A percentile compares a stretch with the other conserved stretches of the same genome.
Conservation (phyloP, 2,329 filamentous ascomycete species). For the Aspergillus sojae region DNA sequence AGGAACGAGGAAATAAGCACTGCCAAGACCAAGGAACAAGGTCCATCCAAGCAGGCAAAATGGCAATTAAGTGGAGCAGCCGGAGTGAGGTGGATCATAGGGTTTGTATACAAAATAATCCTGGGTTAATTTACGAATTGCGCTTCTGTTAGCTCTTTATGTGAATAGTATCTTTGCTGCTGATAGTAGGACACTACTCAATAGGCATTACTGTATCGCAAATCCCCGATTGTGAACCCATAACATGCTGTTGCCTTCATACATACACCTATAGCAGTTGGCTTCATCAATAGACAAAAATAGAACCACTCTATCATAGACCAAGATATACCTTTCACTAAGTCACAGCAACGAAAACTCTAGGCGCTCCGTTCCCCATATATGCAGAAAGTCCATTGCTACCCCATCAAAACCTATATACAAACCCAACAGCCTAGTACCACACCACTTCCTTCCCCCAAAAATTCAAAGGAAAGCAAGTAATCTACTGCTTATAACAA, state of each 20-base stretch:
- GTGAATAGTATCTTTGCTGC: too few species aligned
- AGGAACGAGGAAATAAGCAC: neutral
- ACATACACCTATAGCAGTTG: neutral
- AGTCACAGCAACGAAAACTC: too few species aligned
- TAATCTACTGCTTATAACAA: constrained; percentile 6
- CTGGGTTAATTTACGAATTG: neutral
- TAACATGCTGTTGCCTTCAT: neutral
- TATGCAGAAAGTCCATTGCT: too few species aligned
- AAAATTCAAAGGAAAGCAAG: neutral
- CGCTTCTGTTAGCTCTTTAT: neutral
- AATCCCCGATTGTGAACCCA: neutral
- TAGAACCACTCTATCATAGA: too few species aligned
- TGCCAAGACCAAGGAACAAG: neutral
- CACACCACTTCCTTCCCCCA: neutral
- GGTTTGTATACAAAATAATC: neutral
- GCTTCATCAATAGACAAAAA: neutral
- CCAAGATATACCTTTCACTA: too few species aligned
- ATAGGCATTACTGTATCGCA: too few species aligned
- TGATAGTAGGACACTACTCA: too few species aligned
- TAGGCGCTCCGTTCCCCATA: too few species aligned
- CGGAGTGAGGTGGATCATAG: neutral
- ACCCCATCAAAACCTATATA: neutral
- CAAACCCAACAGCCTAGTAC: neutral
- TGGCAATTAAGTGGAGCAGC: neutral
- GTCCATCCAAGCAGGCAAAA: neutral